Evolutionary conservation across 1,284 basidiomycete species (phyloP).

Genomic region (Chalciporus sp.): DNA sequence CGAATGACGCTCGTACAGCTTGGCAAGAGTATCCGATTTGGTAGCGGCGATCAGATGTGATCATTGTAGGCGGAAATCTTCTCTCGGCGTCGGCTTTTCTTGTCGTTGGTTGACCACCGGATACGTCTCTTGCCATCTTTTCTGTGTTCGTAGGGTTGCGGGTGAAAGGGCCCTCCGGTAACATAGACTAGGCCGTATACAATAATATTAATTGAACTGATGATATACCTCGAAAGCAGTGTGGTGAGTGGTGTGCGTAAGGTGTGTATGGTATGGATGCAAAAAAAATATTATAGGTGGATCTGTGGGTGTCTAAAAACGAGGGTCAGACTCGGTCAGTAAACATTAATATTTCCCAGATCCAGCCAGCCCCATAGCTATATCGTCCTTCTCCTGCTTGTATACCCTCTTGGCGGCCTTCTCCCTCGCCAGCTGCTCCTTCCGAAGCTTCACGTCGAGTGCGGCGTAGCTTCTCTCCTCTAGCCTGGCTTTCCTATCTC

Average conservation of each 20-base stretch:
- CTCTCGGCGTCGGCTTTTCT: conserved; percentile 4
- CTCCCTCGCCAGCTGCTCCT: conserved; percentile 41
- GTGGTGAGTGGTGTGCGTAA: background rate
- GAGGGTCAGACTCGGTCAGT: conserved; percentile 5
- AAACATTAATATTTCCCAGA: background rate
- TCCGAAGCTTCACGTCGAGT: conserved; percentile 31
- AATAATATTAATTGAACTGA: background rate
- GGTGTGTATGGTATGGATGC: background rate
- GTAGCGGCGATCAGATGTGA: conserved; percentile 28
- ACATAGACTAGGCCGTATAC: conserved; percentile 2
- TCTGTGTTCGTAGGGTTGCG: background rate
- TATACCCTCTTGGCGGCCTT: conserved; percentile 33
- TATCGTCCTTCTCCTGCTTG: conserved; percentile 5
- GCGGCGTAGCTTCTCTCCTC: conserved; percentile 41
- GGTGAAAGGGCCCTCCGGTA: background rate
- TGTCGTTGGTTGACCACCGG: conserved; percentile 1
- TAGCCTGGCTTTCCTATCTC: conserved; percentile 30
- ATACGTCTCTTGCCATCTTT: background rate
- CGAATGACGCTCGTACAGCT: conserved; percentile 23
- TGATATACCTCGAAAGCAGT: conserved; percentile 1
- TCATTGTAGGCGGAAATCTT: conserved; percentile 2
- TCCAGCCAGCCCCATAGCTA: conserved; percentile 11
- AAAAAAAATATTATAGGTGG: background rate
- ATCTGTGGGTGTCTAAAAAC: background rate
- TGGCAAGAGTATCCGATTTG: conserved; percentile 22